phyloP scores from a whole-genome alignment of 306 rosid genomes.

The Quercus rubra region DNA sequence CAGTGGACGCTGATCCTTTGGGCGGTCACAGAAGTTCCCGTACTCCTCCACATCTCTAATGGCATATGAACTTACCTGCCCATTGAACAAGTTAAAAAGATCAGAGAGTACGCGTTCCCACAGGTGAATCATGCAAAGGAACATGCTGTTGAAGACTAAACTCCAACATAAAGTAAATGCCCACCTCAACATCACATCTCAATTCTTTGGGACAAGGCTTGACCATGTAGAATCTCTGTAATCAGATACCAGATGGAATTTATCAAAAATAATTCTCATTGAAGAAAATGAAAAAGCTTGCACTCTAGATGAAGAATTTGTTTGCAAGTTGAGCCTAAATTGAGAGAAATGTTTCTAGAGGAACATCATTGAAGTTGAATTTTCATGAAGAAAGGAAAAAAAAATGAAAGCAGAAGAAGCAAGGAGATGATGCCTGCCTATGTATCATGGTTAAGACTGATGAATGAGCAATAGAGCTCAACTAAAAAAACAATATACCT shows the following conservation, averaged over 20 bases:
- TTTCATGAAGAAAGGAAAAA: neutral
- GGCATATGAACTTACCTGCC: constrained; percentile 81
- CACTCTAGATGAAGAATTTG: neutral
- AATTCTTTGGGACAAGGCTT: constrained; percentile 96
- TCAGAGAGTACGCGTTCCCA: neutral
- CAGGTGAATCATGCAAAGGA: neutral
- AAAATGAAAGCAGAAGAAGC: neutral
- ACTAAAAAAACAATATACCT: constrained; percentile 38
- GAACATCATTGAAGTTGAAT: neutral
- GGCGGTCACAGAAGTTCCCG: constrained; percentile 94
- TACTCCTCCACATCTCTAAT: constrained; percentile 95
- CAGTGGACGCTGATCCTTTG: constrained; percentile 88
- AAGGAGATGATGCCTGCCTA: neutral
- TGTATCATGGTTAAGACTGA: neutral
- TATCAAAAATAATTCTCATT: neutral
- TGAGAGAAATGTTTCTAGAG: neutral
- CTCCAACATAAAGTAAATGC: constrained; percentile 13
- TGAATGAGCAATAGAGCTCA: neutral
- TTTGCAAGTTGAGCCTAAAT: neutral
- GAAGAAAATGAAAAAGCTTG: neutral
- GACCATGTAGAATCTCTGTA: constrained; percentile 92
- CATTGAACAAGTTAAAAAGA: constrained; percentile 11
- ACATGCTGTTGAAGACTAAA: neutral
- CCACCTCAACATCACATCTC: constrained; percentile 97
- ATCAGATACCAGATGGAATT: neutral